These are phyloP conservation scores for Russula sp. DNA, from an alignment of 768 basidiomycete genomes.

Conservation along the genomic window DNA sequence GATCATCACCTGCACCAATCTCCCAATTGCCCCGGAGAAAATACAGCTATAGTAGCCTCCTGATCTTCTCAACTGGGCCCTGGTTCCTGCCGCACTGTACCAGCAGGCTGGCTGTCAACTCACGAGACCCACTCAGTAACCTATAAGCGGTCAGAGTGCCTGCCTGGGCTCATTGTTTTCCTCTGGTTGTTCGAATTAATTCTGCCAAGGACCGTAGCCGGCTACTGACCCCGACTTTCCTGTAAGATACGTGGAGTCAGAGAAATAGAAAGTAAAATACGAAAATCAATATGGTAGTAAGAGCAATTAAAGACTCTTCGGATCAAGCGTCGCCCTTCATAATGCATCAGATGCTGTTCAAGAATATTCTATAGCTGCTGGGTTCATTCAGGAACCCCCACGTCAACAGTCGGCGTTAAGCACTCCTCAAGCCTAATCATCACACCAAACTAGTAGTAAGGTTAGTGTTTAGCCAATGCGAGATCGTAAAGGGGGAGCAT, in stretches of 20 bases:
- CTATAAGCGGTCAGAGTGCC: too few species aligned
- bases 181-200: too few species aligned
- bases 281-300: neutral
- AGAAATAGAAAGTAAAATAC: neutral
- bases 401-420: neutral
- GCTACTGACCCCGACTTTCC: too few species aligned
- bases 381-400: neutral
- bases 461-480: neutral
- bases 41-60: neutral
- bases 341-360: neutral
- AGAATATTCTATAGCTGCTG: neutral
- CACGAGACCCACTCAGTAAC: neutral
- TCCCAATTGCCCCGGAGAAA: neutral
- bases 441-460: neutral
- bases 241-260: too few species aligned
- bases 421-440: too few species aligned
- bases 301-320: too few species aligned
- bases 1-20: constrained; percentile 1
- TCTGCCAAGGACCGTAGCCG: too few species aligned
- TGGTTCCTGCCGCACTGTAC: constrained; percentile 5
- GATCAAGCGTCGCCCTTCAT: too few species aligned
- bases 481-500: neutral
- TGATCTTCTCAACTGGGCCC: constrained; percentile 6
- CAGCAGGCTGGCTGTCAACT: neutral
- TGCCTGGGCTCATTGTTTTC: too few species aligned